A percentile compares a stretch with the other conserved stretches of the same genome.
phyloP scores from a whole-genome alignment of 192 early-diverging fungal genomes.

The Anaeromyces robustus region DNA sequence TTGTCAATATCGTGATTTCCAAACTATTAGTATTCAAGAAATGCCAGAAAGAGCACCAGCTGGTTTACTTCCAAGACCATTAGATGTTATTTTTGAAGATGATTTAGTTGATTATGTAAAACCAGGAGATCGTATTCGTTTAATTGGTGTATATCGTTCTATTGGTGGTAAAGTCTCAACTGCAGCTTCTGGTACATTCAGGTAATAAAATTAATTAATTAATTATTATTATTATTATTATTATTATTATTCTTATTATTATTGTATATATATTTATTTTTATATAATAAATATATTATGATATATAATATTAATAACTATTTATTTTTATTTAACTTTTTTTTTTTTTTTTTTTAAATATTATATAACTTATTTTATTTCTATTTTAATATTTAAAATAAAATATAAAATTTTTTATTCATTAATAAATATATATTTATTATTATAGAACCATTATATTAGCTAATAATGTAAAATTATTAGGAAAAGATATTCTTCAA shows the following conservation, averaged over 20 bases:
- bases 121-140: conserved; percentile 86
- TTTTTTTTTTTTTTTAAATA: no score
- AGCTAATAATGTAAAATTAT: conserved; percentile 63
- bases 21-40: conserved; percentile 88
- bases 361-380: no score
- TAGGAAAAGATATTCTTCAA: conserved; percentile 56
- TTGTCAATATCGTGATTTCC: conserved; percentile 79
- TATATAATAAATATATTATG: no score
- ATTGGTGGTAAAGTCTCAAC: conserved; percentile 61
- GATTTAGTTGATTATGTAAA: conserved; percentile 91
- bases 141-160: conserved; percentile 77
- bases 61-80: conserved; percentile 79
- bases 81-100: conserved; percentile 90
- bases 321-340: no score
- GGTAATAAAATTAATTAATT: conserved; percentile 15
- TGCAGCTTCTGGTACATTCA: conserved; percentile 66
- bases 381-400: no score
- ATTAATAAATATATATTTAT: no score
- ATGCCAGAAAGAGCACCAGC: conserved; percentile 97
- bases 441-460: conserved; percentile 76
- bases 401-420: no score
- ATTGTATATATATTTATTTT: not conserved
- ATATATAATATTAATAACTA: no score
- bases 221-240: no score
- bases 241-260: not conserved